Evolutionary conservation across 768 basidiomycete species (phyloP).

Genomic region (Boletellus ananas): DNA sequence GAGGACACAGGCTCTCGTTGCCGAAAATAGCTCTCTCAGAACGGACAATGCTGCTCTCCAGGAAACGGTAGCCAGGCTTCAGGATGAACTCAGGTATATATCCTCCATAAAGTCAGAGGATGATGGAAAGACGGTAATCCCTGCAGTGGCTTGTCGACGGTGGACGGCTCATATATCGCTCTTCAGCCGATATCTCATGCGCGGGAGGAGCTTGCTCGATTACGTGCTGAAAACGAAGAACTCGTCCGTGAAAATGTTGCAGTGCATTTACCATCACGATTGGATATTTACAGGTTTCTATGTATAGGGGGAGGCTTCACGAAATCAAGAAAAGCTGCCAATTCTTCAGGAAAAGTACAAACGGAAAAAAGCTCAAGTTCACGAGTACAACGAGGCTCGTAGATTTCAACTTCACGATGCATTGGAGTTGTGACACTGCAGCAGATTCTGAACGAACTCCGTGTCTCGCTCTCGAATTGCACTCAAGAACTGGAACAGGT

Average conservation of each 20-base stretch:
- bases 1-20: conserved; percentile 5
- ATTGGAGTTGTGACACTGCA: background rate
- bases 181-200: conserved; percentile 9
- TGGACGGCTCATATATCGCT: background rate
- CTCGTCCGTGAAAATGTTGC: conserved; percentile 16
- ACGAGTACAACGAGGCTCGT: conserved; percentile 20
- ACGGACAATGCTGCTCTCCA: conserved; percentile 18
- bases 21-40: conserved; percentile 18
- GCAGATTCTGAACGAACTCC: conserved; percentile 21
- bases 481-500: conserved; percentile 23
- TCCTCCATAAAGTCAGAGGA: conserved; percentile 20
- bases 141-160: background rate
- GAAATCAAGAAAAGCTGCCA: conserved; percentile 5
- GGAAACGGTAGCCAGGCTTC: conserved; percentile 12
- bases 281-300: background rate
- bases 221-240: conserved; percentile 14
- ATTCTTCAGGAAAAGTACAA: conserved; percentile 20
- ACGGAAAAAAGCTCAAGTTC: conserved; percentile 14
- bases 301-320: conserved; percentile 12
- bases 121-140: conserved; percentile 4
- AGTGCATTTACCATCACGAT: background rate
- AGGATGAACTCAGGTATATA: conserved; percentile 4
- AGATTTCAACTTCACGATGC: background rate
- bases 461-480: conserved; percentile 13
- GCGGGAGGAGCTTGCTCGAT: conserved; percentile 10